Evolutionary conservation across 352 stramenopile species (phyloP), one percentile per base, ranked within the genome.

Genomic region (Globisporangium lucens): DNA sequence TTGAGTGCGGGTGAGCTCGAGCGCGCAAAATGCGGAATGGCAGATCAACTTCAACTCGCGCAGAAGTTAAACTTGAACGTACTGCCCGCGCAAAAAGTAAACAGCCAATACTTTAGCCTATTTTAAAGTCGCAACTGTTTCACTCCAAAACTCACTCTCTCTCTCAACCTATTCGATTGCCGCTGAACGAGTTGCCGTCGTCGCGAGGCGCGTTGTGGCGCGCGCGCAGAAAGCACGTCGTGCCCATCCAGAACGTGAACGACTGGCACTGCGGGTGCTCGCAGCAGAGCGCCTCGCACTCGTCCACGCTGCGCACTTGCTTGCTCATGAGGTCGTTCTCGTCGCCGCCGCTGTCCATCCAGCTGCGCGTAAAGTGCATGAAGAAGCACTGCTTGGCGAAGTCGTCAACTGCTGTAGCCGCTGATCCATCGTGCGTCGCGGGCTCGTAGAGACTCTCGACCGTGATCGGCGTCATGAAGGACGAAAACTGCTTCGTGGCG

Each of bases 341-440:
- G 36, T 89, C 79, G 33, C 80, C 80, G 12, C 79, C 77, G 8
- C 69, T 80, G 73, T 92, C 83, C 83, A 92, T 92, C 83, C 83
- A 92, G 56, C 72, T 88, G 35, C 73, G 65, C 27, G 74, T 38
- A 43, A 87, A 89, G 64, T 89, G 80, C 56, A 79, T 82, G 51
- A 92, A 92, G 65, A 90, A 89, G 60, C 83, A 92, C 49, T 68
- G 71, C 52, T 87, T 89, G 51, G 20, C 17, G 17, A 17, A 51
- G 15, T 22, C 41, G 49, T 24, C 77, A 13, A 7, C 12, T 9
- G 35, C 30, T 47, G 17, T 43, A 22, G 6, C 6, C 10, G 17
- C 27, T 13, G 27, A 20, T 2, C 57, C 9, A 1, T 56, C 30
- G 13, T 24, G 49, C 17, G 24, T 36, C 22, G 30, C n/a, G 17